Base-by-base conservation (phyloP, 495 filamentous ascomycete genomes). In the Penicillium alfredii region DNA sequence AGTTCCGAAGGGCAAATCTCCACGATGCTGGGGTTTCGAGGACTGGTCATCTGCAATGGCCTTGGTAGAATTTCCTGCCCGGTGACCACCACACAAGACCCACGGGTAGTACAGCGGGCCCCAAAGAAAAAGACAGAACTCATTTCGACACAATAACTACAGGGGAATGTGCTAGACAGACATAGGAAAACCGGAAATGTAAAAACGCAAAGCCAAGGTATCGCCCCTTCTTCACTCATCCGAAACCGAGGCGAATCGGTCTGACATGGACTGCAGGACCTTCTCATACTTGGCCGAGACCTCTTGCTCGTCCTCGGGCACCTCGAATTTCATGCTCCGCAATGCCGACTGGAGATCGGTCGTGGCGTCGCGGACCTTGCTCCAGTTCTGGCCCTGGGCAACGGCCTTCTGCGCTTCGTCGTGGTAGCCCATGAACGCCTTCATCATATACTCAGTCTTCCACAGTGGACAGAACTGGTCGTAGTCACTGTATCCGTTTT, bases 371-470 rank as follows among this genome's bases (percentile, higher is more conserved):
- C 90, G 78, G 28, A 97, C 80, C 77, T 92, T 97, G 53, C 66
- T 63, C 92, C 92, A 99, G 61, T 65, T 82, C 55, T 86, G 81
- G 35, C 92, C 92, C 51, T 93, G 84, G 11, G 84, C 76, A 52
- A 99, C 68, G 1, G 88, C 90, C 73, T 95, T 97, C 63, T 97
- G 92, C 8, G 86, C 80, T 68, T 99, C 92, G 59, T 99, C 93
- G 50, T 94, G 86, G 74, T 88, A 99, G 33, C 80, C 84, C 78
- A 97, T 88, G 78, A 99, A 95, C 30, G 81, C 79, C 74, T 92
- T 94, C 92, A 99, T 99, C 92, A 99, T 96, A 77, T 93, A 99
- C 56, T 90, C 81, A 3, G 92, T 99, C 78, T 99, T 99, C 90
- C 90, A 99, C 56, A 99, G 72, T 21, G 92, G 92, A 58, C 92